These are phyloP conservation scores for Cutaneotrichosporon dermatis DNA, from an alignment of 1,284 basidiomycete species.

Conservation along the genomic window DNA sequence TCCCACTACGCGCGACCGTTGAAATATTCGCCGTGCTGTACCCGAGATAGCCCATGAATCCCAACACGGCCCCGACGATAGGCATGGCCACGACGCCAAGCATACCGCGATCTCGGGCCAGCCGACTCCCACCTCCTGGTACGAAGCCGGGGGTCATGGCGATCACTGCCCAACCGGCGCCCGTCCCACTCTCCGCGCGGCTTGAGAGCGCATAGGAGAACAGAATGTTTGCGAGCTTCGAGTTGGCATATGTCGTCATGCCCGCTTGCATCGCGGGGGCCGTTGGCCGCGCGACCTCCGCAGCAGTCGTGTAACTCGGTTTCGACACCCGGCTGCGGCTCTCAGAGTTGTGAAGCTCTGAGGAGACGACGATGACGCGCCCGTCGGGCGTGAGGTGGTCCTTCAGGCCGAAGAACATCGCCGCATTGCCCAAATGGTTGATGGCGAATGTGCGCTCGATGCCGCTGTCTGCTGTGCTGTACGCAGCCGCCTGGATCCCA, in stretches of 20 bases:
- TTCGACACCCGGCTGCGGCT: background rate
- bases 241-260: constrained; percentile 5
- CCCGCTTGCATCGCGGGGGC: background rate
- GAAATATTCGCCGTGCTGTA: background rate
- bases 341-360: constrained; percentile 15
- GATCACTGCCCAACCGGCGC: constrained; percentile 18
- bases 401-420: constrained; percentile 25
- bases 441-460: constrained; percentile 23
- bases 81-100: background rate
- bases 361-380: constrained; percentile 16
- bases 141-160: constrained; percentile 25
- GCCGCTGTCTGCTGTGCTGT: background rate
- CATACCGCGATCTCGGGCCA: background rate
- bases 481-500: background rate
- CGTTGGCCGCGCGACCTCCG: constrained; percentile 17
- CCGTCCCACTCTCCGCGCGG: background rate
- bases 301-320: constrained; percentile 17
- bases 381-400: constrained; percentile 3
- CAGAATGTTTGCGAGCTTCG: constrained; percentile 17
- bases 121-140: constrained; percentile 6
- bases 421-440: constrained; percentile 25
- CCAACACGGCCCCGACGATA: background rate
- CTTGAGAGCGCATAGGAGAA: constrained; percentile 21
- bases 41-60: background rate
- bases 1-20: constrained; percentile 1